Base-by-base conservation (phyloP, 768 basidiomycete species). In the Butyriboletus loyo region DNA sequence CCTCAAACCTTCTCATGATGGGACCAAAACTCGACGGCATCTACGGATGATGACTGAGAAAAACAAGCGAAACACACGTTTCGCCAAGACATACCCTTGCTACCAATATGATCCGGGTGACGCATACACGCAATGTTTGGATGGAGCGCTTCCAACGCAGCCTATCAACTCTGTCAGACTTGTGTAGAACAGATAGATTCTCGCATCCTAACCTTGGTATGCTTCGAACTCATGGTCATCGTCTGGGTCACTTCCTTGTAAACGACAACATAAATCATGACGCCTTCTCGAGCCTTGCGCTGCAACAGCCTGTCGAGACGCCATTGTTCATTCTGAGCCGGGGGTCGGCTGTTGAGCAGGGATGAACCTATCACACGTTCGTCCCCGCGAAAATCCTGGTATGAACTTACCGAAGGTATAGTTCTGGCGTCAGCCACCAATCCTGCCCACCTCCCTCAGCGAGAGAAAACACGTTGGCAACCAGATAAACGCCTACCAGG, bases 161-260 rank as follows among this genome's bases (percentile, higher is more conserved):
- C 80, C 87, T 90, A 49, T 47, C 27, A 37, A 19, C 21, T 35
- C 13, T 28, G 30, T 55, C 38, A 53, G 46, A 46, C 50, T n/a
- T 15, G 27, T 25, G 32, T 8, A 9, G 11, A 10, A 30, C 15
- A 35, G 3, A 31, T 27, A 7, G 15, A 2, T 11, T 7, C 21
- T 17, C 28, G 21, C 15, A n/a, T 14, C 46, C 68, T 52, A 27
- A 72, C 78, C 72, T 94, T 95, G 50, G 93, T 93, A 65, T 95
- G 92, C 60, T 84, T 81, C 0, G 90, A 92, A 50, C 81, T 82
- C 85, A 96, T 87, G 13, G 77, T 74, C 94, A 97, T 97, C 1
- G 92, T 93, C 74, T 90, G 86, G 1, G 89, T 87, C 50, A 98
- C 87, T 77, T 97, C 95, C 70, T 98, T 98, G 78, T 98, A 98